Evolutionary conservation across 2,329 filamentous ascomycete species (phyloP).

Genomic region (Ceratocystis lukuohia): DNA sequence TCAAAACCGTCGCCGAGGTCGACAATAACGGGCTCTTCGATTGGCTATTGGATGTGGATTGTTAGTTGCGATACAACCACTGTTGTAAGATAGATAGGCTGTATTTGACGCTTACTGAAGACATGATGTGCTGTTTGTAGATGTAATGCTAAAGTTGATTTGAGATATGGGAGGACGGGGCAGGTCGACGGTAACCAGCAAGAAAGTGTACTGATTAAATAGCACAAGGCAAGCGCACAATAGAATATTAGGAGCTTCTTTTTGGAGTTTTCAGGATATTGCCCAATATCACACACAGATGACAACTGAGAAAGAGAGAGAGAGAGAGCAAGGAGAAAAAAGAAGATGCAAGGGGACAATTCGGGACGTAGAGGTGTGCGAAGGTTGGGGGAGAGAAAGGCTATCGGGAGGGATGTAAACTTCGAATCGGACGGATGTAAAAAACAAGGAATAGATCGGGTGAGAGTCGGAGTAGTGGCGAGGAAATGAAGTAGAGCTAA

Average conservation of each 20-base stretch:
- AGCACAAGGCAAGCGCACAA: not conserved
- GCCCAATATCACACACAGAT: not conserved
- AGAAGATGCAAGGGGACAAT: not conserved
- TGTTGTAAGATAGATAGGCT: not conserved
- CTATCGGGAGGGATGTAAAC: not conserved
- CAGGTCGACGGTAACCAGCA: not conserved
- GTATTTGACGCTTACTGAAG: not conserved
- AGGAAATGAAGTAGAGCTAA: not conserved
- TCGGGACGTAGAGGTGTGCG: not conserved
- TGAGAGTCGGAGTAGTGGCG: not conserved
- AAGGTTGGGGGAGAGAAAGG: not conserved
- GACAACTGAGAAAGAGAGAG: not conserved
- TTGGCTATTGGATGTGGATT: slow-evolving; percentile 26
- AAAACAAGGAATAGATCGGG: slow-evolving; percentile 1
- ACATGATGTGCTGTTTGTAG: slow-evolving; percentile 1
- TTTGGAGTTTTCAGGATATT: not conserved
- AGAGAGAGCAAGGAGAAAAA: not conserved
- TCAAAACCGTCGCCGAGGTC: slow-evolving; percentile 66
- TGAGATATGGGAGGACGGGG: not conserved
- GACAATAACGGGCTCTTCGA: slow-evolving; percentile 36
- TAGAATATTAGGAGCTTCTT: not conserved
- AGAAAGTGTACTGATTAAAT: not conserved
- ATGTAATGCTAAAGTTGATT: not conserved
- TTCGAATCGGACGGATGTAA: not conserved
- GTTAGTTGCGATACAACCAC: not conserved